Evolutionary conservation across 768 basidiomycete genomes (phyloP), one percentile per base, ranked within the genome.

Genomic region (Vararia minispora): DNA sequence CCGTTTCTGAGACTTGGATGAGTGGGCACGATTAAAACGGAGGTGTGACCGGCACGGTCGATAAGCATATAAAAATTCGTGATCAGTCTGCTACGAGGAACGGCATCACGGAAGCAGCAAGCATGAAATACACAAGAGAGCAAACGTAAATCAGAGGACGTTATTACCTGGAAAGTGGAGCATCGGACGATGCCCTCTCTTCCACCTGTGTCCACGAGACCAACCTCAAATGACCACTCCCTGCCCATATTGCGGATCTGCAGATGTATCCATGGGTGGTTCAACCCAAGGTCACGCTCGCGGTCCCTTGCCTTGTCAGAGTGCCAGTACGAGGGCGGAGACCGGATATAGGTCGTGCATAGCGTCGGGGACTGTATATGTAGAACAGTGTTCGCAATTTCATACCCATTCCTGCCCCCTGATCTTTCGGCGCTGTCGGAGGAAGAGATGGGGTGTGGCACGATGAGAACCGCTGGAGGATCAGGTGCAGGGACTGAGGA

Each of bases 291-390:
- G 22, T 61, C 65, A 24, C 39, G 41, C 17, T 40, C 36, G 24
- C 46, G 28, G 33, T 46, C 45, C 17, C 37, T 34, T 26, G 42
- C 37, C 24, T 33, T 31, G 37, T 21, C 13, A 11, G 17, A 30
- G 36, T 33, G 27, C 29, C 30, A 36, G 17, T 33, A 30, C 41
- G 30, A 44, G 16, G 68, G 62, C 12, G 84, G 84, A 47, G 68
- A 76, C 6, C 71, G 74, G 25, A 88, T 70, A 50, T 68, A 87
- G 0, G 84, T 81, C 36, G 64, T 76, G 36, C 60, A 68, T 24
- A 85, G 49, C 10, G 77, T 79, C 18, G 85, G 84, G 4, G 82
- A 85, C 50, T 88, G 85, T 33, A 88, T 67, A 45, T 88, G 84
- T 11, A 88, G 66, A 1, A 85, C 81, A 1, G 74, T 78, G 53